These are phyloP conservation scores for Candolleomyces aberdarensis DNA, from an alignment of 768 basidiomycete species.

Conservation along the genomic window DNA sequence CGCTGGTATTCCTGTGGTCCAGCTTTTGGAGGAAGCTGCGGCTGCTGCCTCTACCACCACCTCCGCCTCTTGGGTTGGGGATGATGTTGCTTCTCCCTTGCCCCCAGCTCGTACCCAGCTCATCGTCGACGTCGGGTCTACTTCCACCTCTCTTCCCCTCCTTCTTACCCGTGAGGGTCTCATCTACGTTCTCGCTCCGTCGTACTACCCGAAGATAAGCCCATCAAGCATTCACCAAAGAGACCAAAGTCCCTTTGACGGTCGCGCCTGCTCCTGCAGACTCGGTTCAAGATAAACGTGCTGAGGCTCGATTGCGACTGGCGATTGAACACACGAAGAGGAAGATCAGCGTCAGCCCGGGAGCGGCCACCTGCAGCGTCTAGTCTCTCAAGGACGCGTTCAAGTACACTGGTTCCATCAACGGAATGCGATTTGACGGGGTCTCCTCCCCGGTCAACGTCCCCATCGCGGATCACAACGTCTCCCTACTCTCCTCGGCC, in stretches of 20 bases:
- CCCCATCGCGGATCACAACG: constrained; percentile 47
- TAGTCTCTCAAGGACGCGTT: constrained; percentile 92
- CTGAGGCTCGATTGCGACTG: constrained; percentile 89
- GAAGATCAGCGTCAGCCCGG: constrained; percentile 80
- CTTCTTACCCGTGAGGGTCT: constrained; percentile 77
- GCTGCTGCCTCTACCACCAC: constrained; percentile 67
- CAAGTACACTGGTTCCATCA: constrained; percentile 67
- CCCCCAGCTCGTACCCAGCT: constrained; percentile 71
- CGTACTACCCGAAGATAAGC: constrained; percentile 58
- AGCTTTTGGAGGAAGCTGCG: constrained; percentile 84
- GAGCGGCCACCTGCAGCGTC: constrained; percentile 88
- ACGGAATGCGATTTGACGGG: constrained; percentile 63
- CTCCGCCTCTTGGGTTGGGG: constrained; percentile 35
- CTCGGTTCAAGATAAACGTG: constrained; percentile 63
- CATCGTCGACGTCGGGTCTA: constrained; percentile 77
- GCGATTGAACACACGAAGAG: constrained; percentile 95
- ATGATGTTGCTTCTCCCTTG: constrained; percentile 22
- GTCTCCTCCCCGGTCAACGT: constrained; percentile 59
- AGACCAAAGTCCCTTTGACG: constrained; percentile 73
- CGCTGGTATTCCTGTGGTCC: constrained; percentile 81
- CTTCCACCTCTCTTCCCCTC: constrained; percentile 67
- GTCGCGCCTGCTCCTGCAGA: constrained; percentile 55
- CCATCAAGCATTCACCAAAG: constrained; percentile 96
- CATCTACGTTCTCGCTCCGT: constrained; percentile 56
- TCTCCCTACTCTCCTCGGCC: constrained; percentile 48